Evolutionary conservation across 2,329 filamentous ascomycete species (phyloP), one percentile per base, ranked within the genome.

Genomic region (Botrytis porri): DNA sequence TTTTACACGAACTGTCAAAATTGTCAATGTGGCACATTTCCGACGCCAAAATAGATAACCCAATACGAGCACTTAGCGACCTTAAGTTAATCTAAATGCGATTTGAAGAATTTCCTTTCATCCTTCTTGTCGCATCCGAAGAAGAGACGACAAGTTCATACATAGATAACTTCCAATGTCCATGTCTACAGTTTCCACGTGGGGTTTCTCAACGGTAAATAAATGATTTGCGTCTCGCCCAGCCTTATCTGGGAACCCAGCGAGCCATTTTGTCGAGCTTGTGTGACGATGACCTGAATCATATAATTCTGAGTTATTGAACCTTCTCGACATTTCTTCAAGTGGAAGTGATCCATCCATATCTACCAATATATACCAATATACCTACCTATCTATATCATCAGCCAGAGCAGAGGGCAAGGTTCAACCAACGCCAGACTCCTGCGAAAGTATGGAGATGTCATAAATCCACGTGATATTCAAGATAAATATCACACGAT

Each of bases 181-280:
- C 61, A 54, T 41, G 59, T n/a, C 48, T n/a, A n/a, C 62, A 54
- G 45, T 35, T 66, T 64, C 61, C 70, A 71, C 61, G 61, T 71
- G 69, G 61, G 37, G 60, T 20, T 66, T 45, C 61, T 45, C 29
- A 43, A 71, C 37, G 60, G 61, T 7, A 66, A 66, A 65, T n/a
- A 29, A 43, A n/a, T 37, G 18, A 35, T 66, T 41, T 39, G 41
- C 37, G 32, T 64, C 35, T 57, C 48, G 48, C 43, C 61, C 61
- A 60, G 37, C 61, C 61, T 66, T 57, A n/a, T 70, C 16, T 45
- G 18, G 39, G 35, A 25, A 43, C 60, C n/a, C 32, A 25, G 41
- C 57, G 45, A 32, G 8, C 43, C 45, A 51, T 25, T n/a, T n/a
- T n/a, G n/a, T n/a, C n/a, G n/a, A n/a, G n/a, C 45, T 25, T 51